Base-by-base conservation (phyloP, 2,329 filamentous ascomycete species). In the Paracoccidioides brasiliensis region DNA sequence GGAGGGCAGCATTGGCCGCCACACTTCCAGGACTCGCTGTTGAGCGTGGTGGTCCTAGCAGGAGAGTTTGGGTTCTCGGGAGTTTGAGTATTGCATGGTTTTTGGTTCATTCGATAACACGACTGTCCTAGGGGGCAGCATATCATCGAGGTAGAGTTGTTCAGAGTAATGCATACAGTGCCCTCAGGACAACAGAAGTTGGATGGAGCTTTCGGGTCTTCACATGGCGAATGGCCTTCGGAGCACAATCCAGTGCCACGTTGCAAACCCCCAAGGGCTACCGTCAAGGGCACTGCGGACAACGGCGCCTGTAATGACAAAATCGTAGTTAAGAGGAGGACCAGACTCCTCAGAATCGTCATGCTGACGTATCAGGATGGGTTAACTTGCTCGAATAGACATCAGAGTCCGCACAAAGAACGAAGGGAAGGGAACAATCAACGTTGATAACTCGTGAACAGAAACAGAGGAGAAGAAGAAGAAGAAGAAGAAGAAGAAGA, bases 61-160 rank as follows among this genome's bases (percentile, higher is more conserved):
- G 64, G 55, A 37, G 66, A 70, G 8, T 64, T 61, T 4, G 73
- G 68, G 41, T 72, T 62, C 4, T 77, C 70, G 56, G 76, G 74
- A 12, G 64, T 62, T 35, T 66, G 61, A 3, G 75, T 58, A 56
- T 77, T 64, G 65, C 75, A 77, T 32, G 66, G 64, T 50, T 76
- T 73, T 0, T 71, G 66, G 37, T 66, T 58, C 49, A 77, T 76
- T 53, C 65, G 69, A 12, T 64, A 59, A 59, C 75, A 77, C 52
- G 65, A 64, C 32, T 63, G 56, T 4, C 71, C 73, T 9, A 66
- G 62, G n/a, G 73, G 74, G 60, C 75, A 77, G 63, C 75, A 77
- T 30, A 77, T 67, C 33, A 68, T 72, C 3, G 73, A 72, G 38
- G 65, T 72, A 9, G 65, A 67, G 53, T 66, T 60, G 57, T 76